A percentile compares a stretch with the other conserved stretches of the same genome.
Evolutionary conservation across 2,329 filamentous ascomycete species (phyloP).

Genomic region (Penicillium sp.): DNA sequence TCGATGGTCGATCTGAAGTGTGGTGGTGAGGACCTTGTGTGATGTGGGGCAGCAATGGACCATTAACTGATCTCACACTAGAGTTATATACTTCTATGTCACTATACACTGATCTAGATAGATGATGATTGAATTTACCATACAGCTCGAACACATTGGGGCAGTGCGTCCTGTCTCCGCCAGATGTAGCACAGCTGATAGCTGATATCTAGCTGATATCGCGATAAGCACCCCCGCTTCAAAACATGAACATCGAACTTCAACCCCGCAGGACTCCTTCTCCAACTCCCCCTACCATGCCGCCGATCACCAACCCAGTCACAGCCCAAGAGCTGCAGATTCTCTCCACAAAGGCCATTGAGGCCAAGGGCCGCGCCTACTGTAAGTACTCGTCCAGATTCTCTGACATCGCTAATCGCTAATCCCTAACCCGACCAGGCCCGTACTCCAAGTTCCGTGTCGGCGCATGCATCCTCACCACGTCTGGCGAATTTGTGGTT

Average conservation of each 20-base stretch:
- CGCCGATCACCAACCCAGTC: conserved; percentile 40
- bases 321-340: conserved; percentile 62
- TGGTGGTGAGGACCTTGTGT: no score
- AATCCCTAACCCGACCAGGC: conserved; percentile 41
- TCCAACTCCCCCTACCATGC: conserved; percentile 17
- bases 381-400: conserved; percentile 52
- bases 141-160: no score
- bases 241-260: neutral
- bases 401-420: neutral
- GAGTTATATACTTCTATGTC: no score
- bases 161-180: no score
- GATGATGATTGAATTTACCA: no score
- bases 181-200: neutral
- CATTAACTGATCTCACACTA: no score
- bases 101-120: no score
- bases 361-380: conserved; percentile 77
- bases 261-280: neutral
- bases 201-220: neutral
- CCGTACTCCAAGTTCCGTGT: conserved; percentile 92
- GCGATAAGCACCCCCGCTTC: neutral
- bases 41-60: no score
- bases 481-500: conserved; percentile 56
- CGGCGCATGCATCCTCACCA: conserved; percentile 72
- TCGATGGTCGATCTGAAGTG: no score
- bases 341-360: conserved; percentile 62